Evolutionary conservation across 1,139 yeast genomes (phyloP).

Genomic region (Spathaspora jeffriesii): DNA sequence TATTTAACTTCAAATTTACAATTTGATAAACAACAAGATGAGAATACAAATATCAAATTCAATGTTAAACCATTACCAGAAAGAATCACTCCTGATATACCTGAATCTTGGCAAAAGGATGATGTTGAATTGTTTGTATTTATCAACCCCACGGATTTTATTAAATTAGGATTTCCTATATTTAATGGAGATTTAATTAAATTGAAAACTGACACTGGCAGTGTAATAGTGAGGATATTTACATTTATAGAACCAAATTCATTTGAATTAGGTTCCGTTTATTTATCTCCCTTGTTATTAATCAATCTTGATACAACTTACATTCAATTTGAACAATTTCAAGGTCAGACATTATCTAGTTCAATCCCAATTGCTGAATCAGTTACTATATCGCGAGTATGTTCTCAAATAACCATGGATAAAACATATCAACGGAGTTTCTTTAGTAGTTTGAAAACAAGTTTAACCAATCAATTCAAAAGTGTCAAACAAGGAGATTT

Average conservation of each 20-base stretch:
- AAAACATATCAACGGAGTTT: slow-evolving; percentile 65
- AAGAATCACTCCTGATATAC: slow-evolving; percentile 25
- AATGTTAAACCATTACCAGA: slow-evolving; percentile 31
- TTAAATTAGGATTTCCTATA: slow-evolving; percentile 53
- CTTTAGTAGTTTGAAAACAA: slow-evolving; percentile 59
- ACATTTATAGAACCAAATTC: slow-evolving; percentile 67
- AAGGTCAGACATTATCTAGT: slow-evolving; percentile 18
- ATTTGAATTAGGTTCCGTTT: slow-evolving; percentile 38
- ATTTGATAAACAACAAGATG: slow-evolving; percentile 15
- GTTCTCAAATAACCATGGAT: slow-evolving; percentile 74
- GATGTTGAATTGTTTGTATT: slow-evolving; percentile 52
- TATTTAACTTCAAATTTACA: slow-evolving; percentile 35
- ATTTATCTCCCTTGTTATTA: slow-evolving; percentile 67
- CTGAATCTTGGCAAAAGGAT: slow-evolving; percentile 34
- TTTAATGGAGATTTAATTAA: slow-evolving; percentile 70
- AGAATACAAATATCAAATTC: slow-evolving; percentile 15
- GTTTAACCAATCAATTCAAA: slow-evolving; percentile 60
- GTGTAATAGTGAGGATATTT: slow-evolving; percentile 47
- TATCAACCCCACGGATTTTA: slow-evolving; percentile 52
- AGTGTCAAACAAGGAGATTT: slow-evolving; percentile 63
- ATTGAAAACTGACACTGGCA: slow-evolving; percentile 23
- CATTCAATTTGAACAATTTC: slow-evolving; percentile 27
- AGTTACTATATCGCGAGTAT: slow-evolving; percentile 63
- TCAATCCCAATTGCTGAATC: slow-evolving; percentile 40
- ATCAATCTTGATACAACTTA: slow-evolving; percentile 46